Conservation (phyloP, 208 protist genomes). For the Endotrypanum monterogeii region DNA sequence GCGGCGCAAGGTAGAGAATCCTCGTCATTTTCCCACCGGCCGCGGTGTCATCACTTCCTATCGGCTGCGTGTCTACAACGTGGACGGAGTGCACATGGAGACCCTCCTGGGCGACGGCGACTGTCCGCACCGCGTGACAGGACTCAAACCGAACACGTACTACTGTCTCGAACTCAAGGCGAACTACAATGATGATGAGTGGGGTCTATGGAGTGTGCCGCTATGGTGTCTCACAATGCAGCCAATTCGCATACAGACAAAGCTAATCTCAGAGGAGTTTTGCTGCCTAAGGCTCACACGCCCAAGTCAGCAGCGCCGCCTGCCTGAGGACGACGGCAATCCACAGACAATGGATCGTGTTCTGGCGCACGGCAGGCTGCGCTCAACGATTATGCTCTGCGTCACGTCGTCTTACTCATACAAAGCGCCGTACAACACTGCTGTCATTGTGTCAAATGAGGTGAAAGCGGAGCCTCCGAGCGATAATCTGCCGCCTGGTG, state of each 20-base stretch:
- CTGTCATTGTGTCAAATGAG: neutral
- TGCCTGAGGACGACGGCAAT: slow-evolving; percentile 92
- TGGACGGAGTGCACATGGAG: slow-evolving; percentile 68
- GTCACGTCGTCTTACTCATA: slow-evolving; percentile 84
- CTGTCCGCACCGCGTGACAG: slow-evolving; percentile 85
- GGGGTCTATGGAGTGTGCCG: slow-evolving; percentile 90
- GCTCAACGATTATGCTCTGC: slow-evolving; percentile 86
- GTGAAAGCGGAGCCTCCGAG: slow-evolving; percentile 51
- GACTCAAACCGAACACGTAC: slow-evolving; percentile 85
- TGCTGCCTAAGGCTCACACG: slow-evolving; percentile 74
- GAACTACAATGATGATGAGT: slow-evolving; percentile 94
- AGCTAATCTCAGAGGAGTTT: slow-evolving; percentile 92
- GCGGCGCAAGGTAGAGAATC: slow-evolving; percentile 76
- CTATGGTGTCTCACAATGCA: slow-evolving; percentile 92
- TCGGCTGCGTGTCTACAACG: slow-evolving; percentile 91
- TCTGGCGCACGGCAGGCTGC: slow-evolving; percentile 57
- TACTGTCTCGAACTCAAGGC: slow-evolving; percentile 93
- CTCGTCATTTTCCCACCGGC: slow-evolving; percentile 83
- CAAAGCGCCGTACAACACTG: slow-evolving; percentile 60
- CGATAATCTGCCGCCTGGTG: slow-evolving; percentile 72
- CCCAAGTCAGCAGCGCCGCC: slow-evolving; percentile 68
- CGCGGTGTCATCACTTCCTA: slow-evolving; percentile 86
- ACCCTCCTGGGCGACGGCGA: slow-evolving; percentile 87
- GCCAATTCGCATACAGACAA: slow-evolving; percentile 79
- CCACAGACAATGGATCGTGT: slow-evolving; percentile 41